A percentile compares a stretch with the other conserved stretches of the same genome.
Evolutionary conservation across 2,329 filamentous ascomycete genomes (phyloP).

Genomic region (Penicillium sp.): DNA sequence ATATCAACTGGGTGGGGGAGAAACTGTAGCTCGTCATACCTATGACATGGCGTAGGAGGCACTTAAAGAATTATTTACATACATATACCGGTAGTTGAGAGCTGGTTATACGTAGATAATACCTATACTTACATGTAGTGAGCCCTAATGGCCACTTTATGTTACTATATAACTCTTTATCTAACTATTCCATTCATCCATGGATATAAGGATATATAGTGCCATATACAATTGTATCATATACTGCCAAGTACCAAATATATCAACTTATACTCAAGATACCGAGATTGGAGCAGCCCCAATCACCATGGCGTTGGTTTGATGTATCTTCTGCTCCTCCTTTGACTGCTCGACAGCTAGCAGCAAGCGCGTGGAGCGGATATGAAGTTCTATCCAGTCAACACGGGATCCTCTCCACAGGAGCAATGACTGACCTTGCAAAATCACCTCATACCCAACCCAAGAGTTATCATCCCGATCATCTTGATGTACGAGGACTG

Average conservation of each 20-base stretch:
- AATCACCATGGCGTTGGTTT: slow-evolving; percentile 60
- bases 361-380: slow-evolving; percentile 64
- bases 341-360: slow-evolving; percentile 65
- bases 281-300: slow-evolving; percentile 15
- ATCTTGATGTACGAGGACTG: slow-evolving; percentile 51
- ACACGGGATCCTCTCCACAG: neutral
- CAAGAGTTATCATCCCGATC: slow-evolving; percentile 59
- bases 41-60: too few relatives aligned
- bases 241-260: neutral
- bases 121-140: too few relatives aligned
- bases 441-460: slow-evolving; percentile 68
- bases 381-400: slow-evolving; percentile 58
- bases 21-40: too few relatives aligned
- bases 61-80: too few relatives aligned
- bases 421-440: slow-evolving; percentile 59
- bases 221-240: neutral
- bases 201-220: too few relatives aligned
- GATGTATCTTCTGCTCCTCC: slow-evolving; percentile 56
- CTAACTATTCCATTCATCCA: too few relatives aligned
- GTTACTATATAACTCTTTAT: too few relatives aligned
- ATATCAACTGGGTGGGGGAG: too few relatives aligned
- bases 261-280: neutral
- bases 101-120: too few relatives aligned
- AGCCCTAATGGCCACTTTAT: too few relatives aligned
- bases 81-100: too few relatives aligned